These are phyloP conservation scores for Lophiostoma macrostomum DNA, from an alignment of 495 filamentous ascomycete species.

Conservation along the genomic window DNA sequence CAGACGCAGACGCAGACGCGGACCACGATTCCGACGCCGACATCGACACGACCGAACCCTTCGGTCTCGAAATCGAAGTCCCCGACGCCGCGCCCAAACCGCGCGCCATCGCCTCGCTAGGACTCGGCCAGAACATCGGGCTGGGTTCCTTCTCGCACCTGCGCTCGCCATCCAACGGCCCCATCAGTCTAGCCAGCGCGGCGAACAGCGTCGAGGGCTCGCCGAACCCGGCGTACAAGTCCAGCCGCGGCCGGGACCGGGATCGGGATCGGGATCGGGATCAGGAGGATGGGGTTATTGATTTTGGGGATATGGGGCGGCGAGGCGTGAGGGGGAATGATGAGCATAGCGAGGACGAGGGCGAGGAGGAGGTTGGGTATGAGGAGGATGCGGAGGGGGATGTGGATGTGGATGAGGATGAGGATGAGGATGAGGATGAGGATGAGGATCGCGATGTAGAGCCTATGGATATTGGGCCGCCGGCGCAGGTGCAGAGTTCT, in stretches of 20 bases:
- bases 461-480: conserved; percentile 31
- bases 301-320: conserved; percentile 24
- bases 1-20: conserved; percentile 34
- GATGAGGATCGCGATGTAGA: conserved; percentile 24
- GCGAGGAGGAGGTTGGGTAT: conserved; percentile 13
- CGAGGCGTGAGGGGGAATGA: not conserved
- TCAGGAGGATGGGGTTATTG: conserved; percentile 27
- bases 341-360: conserved; percentile 11
- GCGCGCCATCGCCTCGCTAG: conserved; percentile 26
- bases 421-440: conserved; percentile 15
- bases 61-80: conserved; percentile 25
- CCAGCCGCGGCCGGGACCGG: not conserved
- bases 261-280: not conserved
- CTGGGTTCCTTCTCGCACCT: conserved; percentile 14
- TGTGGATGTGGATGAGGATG: conserved; percentile 24
- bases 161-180: conserved; percentile 20
- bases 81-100: conserved; percentile 8
- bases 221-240: conserved; percentile 9
- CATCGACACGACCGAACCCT: conserved; percentile 36
- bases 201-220: conserved; percentile 29
- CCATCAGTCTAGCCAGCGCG: conserved; percentile 29
- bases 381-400: conserved; percentile 22
- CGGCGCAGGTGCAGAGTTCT: conserved; percentile 1
- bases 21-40: conserved; percentile 33
- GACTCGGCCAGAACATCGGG: conserved; percentile 20